Base-by-base conservation (phyloP, 2,329 filamentous ascomycete genomes). In the Metarhizium album region DNA sequence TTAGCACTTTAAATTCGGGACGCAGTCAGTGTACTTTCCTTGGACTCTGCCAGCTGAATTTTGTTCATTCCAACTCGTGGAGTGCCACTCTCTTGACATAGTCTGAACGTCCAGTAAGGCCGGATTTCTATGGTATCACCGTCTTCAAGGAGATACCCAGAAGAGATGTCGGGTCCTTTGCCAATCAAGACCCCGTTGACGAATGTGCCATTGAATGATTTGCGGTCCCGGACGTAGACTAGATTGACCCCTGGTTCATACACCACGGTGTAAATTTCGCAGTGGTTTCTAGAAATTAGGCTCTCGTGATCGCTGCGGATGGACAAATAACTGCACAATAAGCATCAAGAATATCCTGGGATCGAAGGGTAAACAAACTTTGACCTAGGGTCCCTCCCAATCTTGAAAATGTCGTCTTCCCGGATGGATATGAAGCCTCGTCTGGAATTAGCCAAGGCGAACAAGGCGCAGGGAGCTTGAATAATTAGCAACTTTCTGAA, bases 201-300 rank as follows among this genome's bases (percentile, higher is more conserved):
- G 48, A 67, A 74, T 0, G 78, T 81, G 2, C 78, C 78, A 49
- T 75, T 75, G 16, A 64, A 65, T 4, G 78, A 80, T 48, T 73
- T 71, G 23, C 74, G 71, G 55, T 82, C 79, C 14, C 78, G 73
- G 27, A 79, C 75, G 54, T 79, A 82, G 40, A 81, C 62, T 49
- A 78, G 62, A 43, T 66, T 65, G 55, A 63, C 50, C 8, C 60
- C 63, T 20, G 63, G 60, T 43, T 79, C 75, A 53, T 79, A 78
- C 9, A 72, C 59, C 40, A 81, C 64, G 1, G 73, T 73, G 58
- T 80, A 82, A 31, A 81, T 65, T 55, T 79, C 74, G 55, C 78
- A 75, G 49, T 81, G 78, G 24, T 71, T 68, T 48, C 75, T 71
- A 1, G 78, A 81, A 20, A 81, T 67, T 0, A 59, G 55, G 53